Evolutionary conservation across 257 asterid species (phyloP).

Genomic region (Jasminum sambac): DNA sequence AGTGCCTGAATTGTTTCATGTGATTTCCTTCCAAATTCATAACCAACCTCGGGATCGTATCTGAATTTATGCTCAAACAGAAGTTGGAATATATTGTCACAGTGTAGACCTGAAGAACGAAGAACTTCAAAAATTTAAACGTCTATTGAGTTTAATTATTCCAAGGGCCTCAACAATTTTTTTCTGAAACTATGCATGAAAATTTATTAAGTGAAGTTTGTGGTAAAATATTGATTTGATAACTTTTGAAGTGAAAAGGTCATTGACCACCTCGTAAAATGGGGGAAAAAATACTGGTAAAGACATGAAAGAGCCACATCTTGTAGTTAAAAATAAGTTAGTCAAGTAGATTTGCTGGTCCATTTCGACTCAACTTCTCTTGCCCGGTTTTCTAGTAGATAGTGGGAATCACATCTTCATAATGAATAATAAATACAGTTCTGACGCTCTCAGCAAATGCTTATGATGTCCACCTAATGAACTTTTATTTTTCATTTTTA

Average conservation of each 20-base stretch:
- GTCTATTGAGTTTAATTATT: neutral
- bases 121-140: neutral
- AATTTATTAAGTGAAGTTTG: neutral
- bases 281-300: neutral
- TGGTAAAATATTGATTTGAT: neutral
- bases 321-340: neutral
- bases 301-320: neutral
- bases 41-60: neutral
- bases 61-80: neutral
- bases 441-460: neutral
- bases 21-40: too few species aligned
- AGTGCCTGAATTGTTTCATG: too few species aligned
- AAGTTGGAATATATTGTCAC: neutral
- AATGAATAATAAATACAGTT: conserved; percentile 5
- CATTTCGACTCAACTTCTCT: neutral
- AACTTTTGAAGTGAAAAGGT: neutral
- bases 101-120: neutral
- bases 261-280: neutral
- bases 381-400: neutral
- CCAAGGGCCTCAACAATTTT: neutral
- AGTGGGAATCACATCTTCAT: neutral
- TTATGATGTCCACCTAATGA: neutral
- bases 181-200: neutral
- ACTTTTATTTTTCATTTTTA: too few species aligned
- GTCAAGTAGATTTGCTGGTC: neutral